Evolutionary conservation across 2,329 filamentous ascomycete species (phyloP), one percentile per base, ranked within the genome.

Genomic region (Raffaelea albimanens): DNA sequence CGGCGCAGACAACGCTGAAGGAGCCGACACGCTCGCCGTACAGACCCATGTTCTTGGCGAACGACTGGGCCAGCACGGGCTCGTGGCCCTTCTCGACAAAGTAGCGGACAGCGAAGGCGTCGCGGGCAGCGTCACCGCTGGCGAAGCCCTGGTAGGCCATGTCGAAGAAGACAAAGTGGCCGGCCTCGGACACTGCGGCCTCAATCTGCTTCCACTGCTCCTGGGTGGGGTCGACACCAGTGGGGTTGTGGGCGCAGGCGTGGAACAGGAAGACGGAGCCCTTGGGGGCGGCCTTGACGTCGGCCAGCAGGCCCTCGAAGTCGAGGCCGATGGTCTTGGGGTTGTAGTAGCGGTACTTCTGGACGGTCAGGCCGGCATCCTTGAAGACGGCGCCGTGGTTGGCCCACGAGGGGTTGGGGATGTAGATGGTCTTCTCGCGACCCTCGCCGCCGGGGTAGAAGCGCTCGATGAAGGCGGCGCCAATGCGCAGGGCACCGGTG

Each of bases 1-100:
- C 83, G 44, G 53, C 48, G 64, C 84, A 86, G 60, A 96, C 85
- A 57, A 97, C 78, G 59, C 89, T 95, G 79, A 98, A 97, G 56
- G 90, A 90, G 63, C 93, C 93, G 52, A 95, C 88, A 72, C 93
- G 91, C 78, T 98, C 93, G 64, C 93, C 93, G 66, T 98, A 97
- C 53, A 98, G 87, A 72, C 93, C 93, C 91, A 98, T 97, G 80
- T 98, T 98, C 85, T 97, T 97, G 66, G 91, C 91, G 68, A 97
- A 97, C 46, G 86, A 93, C 74, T 97, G 91, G 61, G 86, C 84
- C 54, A 97, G 81, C 63, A 82, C 83, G 63, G 93, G 81, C 63
- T 88, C 80, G 74, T 95, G 89, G 60, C 91, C 91, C 72, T 96
- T 75, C 71, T 88, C 78, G 65, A 96, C 82, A 67, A 98, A 98